Evolutionary conservation across 306 rosid genomes (phyloP).

Genomic region (Vigna unguiculata): DNA sequence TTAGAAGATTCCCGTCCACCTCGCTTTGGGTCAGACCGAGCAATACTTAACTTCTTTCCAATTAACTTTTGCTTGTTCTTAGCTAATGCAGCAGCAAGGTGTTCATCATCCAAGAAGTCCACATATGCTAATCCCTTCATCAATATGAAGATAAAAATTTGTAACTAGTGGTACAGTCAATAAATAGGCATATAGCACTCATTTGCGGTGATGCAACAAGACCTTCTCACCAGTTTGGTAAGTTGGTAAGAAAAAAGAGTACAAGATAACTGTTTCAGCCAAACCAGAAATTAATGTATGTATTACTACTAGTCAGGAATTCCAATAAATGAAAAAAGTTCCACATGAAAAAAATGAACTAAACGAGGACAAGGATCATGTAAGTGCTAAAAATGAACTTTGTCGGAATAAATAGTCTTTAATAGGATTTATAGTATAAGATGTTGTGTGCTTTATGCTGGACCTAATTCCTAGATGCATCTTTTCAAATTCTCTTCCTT

Average conservation of each 20-base stretch:
- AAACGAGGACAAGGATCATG: constrained; percentile 8
- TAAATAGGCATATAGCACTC: constrained; percentile 16
- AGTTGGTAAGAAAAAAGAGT: background rate
- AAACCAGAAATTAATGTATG: constrained; percentile 5
- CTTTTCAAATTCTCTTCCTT: no score
- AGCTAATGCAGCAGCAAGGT: constrained; percentile 80
- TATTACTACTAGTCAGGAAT: background rate
- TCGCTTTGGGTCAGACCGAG: constrained; percentile 78
- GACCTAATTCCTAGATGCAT: no score
- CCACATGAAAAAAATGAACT: background rate
- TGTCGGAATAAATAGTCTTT: no score
- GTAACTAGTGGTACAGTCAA: background rate
- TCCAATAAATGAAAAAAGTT: background rate
- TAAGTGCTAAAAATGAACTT: background rate
- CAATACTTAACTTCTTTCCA: constrained; percentile 86
- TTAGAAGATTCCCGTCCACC: constrained; percentile 58
- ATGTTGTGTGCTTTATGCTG: no score
- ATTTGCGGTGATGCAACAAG: constrained; percentile 9
- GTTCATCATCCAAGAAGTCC: constrained; percentile 81
- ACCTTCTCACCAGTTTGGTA: background rate
- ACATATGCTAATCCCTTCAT: constrained; percentile 92
- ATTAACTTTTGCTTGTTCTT: constrained; percentile 69
- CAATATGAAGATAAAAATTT: constrained; percentile 32
- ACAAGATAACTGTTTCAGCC: background rate
- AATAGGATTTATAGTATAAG: no score